These are phyloP conservation scores for Schwanniomyces pseudopolymorphus DNA, from an alignment of 805 yeast genomes.

Conservation along the genomic window DNA sequence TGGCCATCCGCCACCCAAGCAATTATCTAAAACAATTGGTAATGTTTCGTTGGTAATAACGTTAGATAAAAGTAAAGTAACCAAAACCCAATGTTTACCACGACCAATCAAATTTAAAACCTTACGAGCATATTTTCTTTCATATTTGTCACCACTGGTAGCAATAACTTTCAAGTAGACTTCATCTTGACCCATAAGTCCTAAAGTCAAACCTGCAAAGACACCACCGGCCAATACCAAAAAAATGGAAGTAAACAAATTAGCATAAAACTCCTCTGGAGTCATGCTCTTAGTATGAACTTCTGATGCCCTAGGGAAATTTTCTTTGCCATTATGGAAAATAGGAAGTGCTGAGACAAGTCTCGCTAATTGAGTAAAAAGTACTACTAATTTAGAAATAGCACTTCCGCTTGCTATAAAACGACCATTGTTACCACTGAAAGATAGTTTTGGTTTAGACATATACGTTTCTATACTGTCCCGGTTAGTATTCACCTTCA, in stretches of 20 bases:
- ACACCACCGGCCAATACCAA: conserved; percentile 80
- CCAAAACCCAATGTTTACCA: conserved; percentile 96
- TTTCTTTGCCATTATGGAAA: conserved; percentile 6
- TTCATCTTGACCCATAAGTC: conserved; percentile 97
- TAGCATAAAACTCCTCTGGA: conserved; percentile 43
- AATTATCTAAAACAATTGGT: conserved; percentile 89
- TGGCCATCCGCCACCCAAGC: conserved; percentile 96
- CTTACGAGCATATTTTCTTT: conserved; percentile 64
- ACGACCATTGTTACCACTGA: conserved; percentile 31
- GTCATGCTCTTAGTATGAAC: conserved; percentile 21
- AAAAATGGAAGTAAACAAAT: conserved; percentile 52
- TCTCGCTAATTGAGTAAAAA: conserved; percentile 32
- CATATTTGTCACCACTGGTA: conserved; percentile 74
- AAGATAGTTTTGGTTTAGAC: conserved; percentile 18
- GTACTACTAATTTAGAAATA: conserved; percentile 28
- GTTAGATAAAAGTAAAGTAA: conserved; percentile 78
- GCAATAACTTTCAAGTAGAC: conserved; percentile 88
- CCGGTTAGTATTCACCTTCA: background rate
- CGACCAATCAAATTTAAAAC: conserved; percentile 71
- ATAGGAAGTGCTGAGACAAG: conserved; percentile 38
- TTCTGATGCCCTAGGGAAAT: background rate
- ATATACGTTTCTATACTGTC: conserved; percentile 8
- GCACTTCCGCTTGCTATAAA: conserved; percentile 16
- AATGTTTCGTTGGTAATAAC: conserved; percentile 93
- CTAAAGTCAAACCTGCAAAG: conserved; percentile 93